Conservation (phyloP, 768 basidiomycete species). For the Erythrobasidium yunnanense region DNA sequence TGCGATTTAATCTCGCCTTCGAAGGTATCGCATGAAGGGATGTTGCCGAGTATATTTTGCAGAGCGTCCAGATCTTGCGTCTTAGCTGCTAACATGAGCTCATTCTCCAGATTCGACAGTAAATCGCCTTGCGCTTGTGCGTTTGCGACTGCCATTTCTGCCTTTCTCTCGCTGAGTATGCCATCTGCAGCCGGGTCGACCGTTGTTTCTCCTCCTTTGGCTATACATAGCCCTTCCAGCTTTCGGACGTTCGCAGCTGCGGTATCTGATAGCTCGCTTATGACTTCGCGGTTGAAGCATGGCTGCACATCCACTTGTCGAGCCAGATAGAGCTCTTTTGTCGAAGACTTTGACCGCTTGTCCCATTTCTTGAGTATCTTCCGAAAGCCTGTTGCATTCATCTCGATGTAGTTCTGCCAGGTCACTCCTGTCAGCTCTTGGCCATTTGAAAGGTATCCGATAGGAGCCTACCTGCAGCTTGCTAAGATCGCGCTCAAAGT, state of each 20-base stretch:
- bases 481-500: constrained; percentile 83
- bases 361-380: constrained; percentile 99
- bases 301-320: constrained; percentile 96
- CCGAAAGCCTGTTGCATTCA: constrained; percentile 90
- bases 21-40: constrained; percentile 40
- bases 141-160: constrained; percentile 34
- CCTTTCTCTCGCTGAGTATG: constrained; percentile 29
- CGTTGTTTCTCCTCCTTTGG: constrained; percentile 21
- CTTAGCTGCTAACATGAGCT: constrained; percentile 36
- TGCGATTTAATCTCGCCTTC: constrained; percentile 53
- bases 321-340: constrained; percentile 90
- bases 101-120: constrained; percentile 38
- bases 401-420: constrained; percentile 75
- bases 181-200: constrained; percentile 32
- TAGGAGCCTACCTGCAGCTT: constrained; percentile 67
- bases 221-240: constrained; percentile 24
- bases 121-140: constrained; percentile 35
- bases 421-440: background rate
- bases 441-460: background rate
- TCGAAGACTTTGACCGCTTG: constrained; percentile 84
- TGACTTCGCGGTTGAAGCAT: constrained; percentile 52
- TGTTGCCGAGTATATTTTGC: constrained; percentile 69
- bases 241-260: constrained; percentile 24
- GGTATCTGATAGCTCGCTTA: constrained; percentile 86
- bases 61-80: constrained; percentile 74